Conservation (phyloP, 148 eudicot genomes). For the Pouteria glomerata region DNA sequence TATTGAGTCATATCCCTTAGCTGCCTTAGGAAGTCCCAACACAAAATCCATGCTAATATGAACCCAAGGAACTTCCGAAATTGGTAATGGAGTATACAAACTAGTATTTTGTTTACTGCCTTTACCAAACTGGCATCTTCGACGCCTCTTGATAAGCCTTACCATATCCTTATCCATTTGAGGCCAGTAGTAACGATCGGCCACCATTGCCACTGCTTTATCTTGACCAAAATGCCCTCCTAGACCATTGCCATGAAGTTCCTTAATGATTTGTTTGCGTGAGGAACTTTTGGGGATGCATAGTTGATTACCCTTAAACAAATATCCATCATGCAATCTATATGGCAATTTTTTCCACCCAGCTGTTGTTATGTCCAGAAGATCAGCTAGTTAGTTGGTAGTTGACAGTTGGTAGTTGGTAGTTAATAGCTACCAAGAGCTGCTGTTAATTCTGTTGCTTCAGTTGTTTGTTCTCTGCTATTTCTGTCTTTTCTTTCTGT, state of each 20-base stretch:
- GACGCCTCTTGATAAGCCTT: background rate
- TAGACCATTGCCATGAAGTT: background rate
- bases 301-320: background rate
- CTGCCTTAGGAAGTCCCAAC: background rate
- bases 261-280: background rate
- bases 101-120: background rate
- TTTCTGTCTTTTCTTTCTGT: too few relatives aligned
- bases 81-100: background rate
- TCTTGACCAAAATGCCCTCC: conserved; percentile 2
- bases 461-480: too few relatives aligned
- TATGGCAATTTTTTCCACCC: too few relatives aligned
- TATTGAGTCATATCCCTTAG: background rate
- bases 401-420: too few relatives aligned
- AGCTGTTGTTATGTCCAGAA: too few relatives aligned
- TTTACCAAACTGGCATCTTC: background rate
- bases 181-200: background rate
- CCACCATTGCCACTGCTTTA: background rate
- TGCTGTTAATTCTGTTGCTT: too few relatives aligned
- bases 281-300: background rate
- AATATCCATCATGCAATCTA: too few relatives aligned
- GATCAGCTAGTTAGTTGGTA: too few relatives aligned
- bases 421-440: too few relatives aligned
- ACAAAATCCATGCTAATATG: background rate
- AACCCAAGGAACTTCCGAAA: background rate
- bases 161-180: background rate